Conservation (phyloP, 768 basidiomycete species). For the Tulasnella sp. region DNA sequence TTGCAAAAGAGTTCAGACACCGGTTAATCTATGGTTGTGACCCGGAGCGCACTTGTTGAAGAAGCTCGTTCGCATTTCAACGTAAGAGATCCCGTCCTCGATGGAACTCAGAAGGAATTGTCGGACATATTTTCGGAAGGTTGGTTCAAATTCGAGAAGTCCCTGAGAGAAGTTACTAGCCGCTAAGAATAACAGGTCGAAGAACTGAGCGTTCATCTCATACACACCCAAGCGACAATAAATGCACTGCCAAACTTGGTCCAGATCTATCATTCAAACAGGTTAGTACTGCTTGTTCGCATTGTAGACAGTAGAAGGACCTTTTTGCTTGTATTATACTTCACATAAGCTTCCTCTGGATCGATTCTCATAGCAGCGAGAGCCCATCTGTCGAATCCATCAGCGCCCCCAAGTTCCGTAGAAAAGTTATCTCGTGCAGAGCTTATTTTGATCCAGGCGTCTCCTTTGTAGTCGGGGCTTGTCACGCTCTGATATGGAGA, state of each 20-base stretch:
- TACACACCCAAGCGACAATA: slow-evolving; percentile 52
- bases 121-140: slow-evolving; percentile 63
- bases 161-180: slow-evolving; percentile 46
- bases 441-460: slow-evolving; percentile 59
- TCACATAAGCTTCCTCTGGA: slow-evolving; percentile 70
- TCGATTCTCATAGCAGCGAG: slow-evolving; percentile 64
- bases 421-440: slow-evolving; percentile 60
- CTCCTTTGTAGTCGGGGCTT: slow-evolving; percentile 50
- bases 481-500: slow-evolving; percentile 45
- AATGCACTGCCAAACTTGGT: slow-evolving; percentile 66
- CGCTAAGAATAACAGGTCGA: neutral
- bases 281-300: neutral
- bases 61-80: slow-evolving; percentile 72
- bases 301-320: slow-evolving; percentile 43
- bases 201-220: neutral
- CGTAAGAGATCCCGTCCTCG: slow-evolving; percentile 71
- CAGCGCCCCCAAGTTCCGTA: slow-evolving; percentile 50
- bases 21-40: neutral
- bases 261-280: slow-evolving; percentile 62
- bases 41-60: slow-evolving; percentile 51
- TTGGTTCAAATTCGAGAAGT: slow-evolving; percentile 56
- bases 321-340: slow-evolving; percentile 70
- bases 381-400: slow-evolving; percentile 72
- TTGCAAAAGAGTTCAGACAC: neutral
- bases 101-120: slow-evolving; percentile 65